These are phyloP conservation scores for Mucor saturninus DNA, from an alignment of 371 early-diverging fungal species.

Conservation along the genomic window DNA sequence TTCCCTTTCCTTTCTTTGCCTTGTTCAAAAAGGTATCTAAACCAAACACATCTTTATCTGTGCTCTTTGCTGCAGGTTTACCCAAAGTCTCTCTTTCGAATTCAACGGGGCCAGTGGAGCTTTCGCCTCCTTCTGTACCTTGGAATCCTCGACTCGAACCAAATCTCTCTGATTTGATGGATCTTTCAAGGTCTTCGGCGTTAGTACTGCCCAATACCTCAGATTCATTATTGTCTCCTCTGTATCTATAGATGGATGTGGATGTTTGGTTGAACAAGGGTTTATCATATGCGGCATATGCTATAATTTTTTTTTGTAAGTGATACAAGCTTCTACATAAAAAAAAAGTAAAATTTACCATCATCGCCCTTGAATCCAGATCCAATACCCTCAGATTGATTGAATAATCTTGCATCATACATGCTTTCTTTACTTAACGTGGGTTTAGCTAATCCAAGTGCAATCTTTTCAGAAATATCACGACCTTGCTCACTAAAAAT, in stretches of 20 bases:
- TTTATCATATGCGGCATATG: conserved; percentile 88
- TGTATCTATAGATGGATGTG: conserved; percentile 84
- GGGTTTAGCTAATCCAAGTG: conserved; percentile 94
- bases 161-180: conserved; percentile 75
- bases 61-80: conserved; percentile 22
- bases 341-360: conserved; percentile 33
- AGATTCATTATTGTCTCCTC: conserved; percentile 62
- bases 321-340: background rate
- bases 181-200: conserved; percentile 72
- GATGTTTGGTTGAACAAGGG: conserved; percentile 82
- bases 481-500: conserved; percentile 68
- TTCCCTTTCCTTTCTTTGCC: conserved; percentile 54
- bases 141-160: conserved; percentile 66
- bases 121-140: conserved; percentile 63
- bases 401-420: conserved; percentile 94
- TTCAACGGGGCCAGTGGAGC: conserved; percentile 85
- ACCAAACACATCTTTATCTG: conserved; percentile 61
- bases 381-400: conserved; percentile 84
- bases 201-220: conserved; percentile 73
- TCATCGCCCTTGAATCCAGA: conserved; percentile 92
- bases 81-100: conserved; percentile 80
- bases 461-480: conserved; percentile 98
- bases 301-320: conserved; percentile 24
- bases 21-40: conserved; percentile 65
- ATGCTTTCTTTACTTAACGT: conserved; percentile 85